Conservation (phyloP, 1,139 yeast genomes). For the Suhomyces ambrosiae region DNA sequence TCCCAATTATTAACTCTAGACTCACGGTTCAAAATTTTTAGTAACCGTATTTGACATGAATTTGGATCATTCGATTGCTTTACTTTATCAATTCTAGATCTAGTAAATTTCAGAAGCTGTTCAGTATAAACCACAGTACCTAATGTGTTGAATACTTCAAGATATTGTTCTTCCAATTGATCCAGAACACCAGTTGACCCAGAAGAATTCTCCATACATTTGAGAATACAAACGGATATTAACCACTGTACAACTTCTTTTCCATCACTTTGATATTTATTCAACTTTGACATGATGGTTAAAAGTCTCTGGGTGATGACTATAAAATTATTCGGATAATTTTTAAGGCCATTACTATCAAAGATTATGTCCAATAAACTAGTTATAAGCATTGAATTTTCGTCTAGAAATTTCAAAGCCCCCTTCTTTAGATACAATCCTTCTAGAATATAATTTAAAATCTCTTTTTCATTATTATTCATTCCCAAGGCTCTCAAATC, state of each 20-base stretch:
- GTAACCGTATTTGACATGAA: background rate
- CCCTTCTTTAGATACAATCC: conserved; percentile 19
- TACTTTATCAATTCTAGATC: background rate
- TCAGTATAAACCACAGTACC: conserved; percentile 1
- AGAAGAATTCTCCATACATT: background rate
- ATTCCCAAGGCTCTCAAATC: conserved; percentile 23
- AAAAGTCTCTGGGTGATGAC: background rate
- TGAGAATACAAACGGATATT: conserved; percentile 2
- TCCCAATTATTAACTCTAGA: conserved; percentile 6
- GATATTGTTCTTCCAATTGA: background rate
- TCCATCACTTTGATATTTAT: background rate
- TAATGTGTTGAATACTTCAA: conserved; percentile 1
- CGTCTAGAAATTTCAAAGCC: conserved; percentile 2
- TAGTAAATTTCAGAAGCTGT: conserved; percentile 10
- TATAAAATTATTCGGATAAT: background rate
- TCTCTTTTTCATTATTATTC: conserved; percentile 16
- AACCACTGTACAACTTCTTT: conserved; percentile 3
- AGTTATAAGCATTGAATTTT: conserved; percentile 19
- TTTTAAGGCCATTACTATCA: background rate
- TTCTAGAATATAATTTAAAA: conserved; percentile 21
- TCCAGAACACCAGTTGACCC: background rate
- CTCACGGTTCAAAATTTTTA: background rate
- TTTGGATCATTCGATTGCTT: background rate
- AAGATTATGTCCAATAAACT: conserved; percentile 18
- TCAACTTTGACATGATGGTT: background rate